These are phyloP conservation scores for Yarrowia sp. DNA, from an alignment of 805 yeast species.

Conservation along the genomic window DNA sequence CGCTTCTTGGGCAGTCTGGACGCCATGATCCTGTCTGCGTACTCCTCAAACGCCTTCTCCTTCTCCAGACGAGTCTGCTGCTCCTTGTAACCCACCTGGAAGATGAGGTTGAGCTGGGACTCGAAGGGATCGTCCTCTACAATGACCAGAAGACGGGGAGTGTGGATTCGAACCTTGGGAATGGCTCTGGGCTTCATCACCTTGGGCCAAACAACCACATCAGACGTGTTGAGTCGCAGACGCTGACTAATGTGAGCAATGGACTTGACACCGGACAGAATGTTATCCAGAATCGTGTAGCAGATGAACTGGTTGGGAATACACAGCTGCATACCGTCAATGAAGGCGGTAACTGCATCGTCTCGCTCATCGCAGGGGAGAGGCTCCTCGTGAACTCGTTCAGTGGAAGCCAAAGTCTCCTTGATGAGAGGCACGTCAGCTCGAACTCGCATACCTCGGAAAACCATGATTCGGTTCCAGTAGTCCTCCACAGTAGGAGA, in stretches of 20 bases:
- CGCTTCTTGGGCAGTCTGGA: constrained; percentile 38
- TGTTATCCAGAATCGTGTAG: constrained; percentile 80
- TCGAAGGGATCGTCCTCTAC: constrained; percentile 94
- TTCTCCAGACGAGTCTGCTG: constrained; percentile 68
- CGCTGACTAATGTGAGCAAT: constrained; percentile 57
- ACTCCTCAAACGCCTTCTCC: constrained; percentile 53
- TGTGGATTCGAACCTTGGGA: constrained; percentile 60
- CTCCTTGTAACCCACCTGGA: constrained; percentile 62
- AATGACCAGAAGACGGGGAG: constrained; percentile 65
- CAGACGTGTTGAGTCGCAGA: constrained; percentile 41
- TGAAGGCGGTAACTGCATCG: constrained; percentile 45
- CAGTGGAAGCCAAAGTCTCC: constrained; percentile 23
- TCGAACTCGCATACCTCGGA: constrained; percentile 45
- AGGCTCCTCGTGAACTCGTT: constrained; percentile 15
- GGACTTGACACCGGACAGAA: constrained; percentile 71
- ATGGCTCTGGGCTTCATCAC: constrained; percentile 47
- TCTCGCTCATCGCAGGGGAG: constrained; percentile 35
- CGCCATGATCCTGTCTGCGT: constrained; percentile 44
- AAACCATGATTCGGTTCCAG: constrained; percentile 51
- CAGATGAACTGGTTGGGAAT: constrained; percentile 78
- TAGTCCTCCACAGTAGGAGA: constrained; percentile 53
- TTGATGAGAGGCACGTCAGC: constrained; percentile 35
- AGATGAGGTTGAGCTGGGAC: constrained; percentile 67
- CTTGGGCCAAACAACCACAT: constrained; percentile 36
- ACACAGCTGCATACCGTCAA: constrained; percentile 50